phyloP scores from a whole-genome alignment of 768 basidiomycete species.

The Rhizopogon sp. region DNA sequence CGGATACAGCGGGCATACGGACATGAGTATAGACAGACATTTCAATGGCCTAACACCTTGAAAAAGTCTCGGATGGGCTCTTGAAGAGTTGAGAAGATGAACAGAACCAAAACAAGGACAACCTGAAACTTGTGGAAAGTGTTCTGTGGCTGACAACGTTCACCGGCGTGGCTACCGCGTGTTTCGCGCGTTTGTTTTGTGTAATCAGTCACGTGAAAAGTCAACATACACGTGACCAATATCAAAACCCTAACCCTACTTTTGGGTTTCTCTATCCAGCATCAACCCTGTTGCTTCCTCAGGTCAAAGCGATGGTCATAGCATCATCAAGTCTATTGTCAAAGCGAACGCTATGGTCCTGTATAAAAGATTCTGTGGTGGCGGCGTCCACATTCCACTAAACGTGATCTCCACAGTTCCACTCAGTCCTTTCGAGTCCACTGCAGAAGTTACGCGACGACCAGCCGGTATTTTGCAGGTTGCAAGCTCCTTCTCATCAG shows the following conservation, averaged over 20 bases:
- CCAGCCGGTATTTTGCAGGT: neutral
- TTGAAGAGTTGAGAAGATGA: neutral
- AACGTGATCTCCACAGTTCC: neutral
- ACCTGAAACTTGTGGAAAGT: neutral
- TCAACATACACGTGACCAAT: conserved; percentile 13
- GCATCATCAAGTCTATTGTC: neutral
- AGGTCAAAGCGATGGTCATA: neutral
- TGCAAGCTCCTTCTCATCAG: neutral
- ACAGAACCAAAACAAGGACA: neutral
- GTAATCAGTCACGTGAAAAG: conserved; percentile 23
- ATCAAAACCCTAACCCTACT: conserved; percentile 2
- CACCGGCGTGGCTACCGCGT: conserved; percentile 9
- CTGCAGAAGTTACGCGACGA: too few species aligned
- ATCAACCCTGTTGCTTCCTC: neutral
- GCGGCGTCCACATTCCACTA: neutral
- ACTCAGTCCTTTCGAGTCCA: too few species aligned
- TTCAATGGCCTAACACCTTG: conserved; percentile 45
- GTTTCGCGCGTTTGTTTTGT: conserved; percentile 24
- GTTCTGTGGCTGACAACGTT: conserved; percentile 5
- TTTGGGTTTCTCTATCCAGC: neutral
- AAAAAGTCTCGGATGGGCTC: conserved; percentile 14
- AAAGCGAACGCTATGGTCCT: neutral
- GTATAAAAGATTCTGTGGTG: neutral
- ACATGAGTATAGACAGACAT: conserved; percentile 36
- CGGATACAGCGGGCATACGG: conserved; percentile 27